Percentiles rank a stretch among this genome's conserved stretches.
phyloP scores from a whole-genome alignment of 169 alveolate species.

The Cryptosporidium meleagridis region DNA sequence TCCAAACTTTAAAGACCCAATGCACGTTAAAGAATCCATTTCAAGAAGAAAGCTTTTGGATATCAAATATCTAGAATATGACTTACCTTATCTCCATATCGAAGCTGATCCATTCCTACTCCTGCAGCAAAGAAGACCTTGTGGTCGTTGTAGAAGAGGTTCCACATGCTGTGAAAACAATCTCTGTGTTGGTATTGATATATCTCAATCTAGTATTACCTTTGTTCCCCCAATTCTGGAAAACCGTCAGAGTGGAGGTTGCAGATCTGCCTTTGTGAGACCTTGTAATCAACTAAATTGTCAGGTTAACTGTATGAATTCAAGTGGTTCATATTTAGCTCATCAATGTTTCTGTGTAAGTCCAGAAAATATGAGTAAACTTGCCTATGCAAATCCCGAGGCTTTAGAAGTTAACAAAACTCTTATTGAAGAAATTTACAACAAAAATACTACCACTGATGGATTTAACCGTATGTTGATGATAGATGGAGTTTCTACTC shows the following conservation, averaged over 20 bases:
- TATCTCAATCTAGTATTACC: slow-evolving; percentile 68
- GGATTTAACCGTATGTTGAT: slow-evolving; percentile 30
- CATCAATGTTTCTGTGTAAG: slow-evolving; percentile 74
- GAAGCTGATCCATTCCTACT: slow-evolving; percentile 71
- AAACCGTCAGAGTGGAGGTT: slow-evolving; percentile 50
- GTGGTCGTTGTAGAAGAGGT: slow-evolving; percentile 75
- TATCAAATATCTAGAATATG: slow-evolving; percentile 32
- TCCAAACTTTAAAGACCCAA: slow-evolving; percentile 61
- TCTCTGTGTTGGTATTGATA: slow-evolving; percentile 72
- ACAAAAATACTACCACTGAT: background rate
- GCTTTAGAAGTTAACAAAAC: slow-evolving; percentile 52
- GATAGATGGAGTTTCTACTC: slow-evolving; percentile 58
- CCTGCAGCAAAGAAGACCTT: slow-evolving; percentile 72
- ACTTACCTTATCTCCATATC: slow-evolving; percentile 47
- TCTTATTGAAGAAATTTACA: slow-evolving; percentile 15
- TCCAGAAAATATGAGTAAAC: slow-evolving; percentile 61
- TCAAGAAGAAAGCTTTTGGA: slow-evolving; percentile 46
- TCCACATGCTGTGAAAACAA: slow-evolving; percentile 72
- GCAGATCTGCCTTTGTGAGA: slow-evolving; percentile 74
- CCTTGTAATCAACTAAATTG: slow-evolving; percentile 60
- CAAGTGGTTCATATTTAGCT: slow-evolving; percentile 51
- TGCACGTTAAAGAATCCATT: slow-evolving; percentile 54
- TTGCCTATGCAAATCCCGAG: slow-evolving; percentile 64
- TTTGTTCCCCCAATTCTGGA: slow-evolving; percentile 70
- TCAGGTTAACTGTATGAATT: slow-evolving; percentile 50